Percentiles rank a stretch among this genome's conserved stretches.
Conservation (phyloP, 2,329 filamentous ascomycete species). For the Pseudonectria foliicola region DNA sequence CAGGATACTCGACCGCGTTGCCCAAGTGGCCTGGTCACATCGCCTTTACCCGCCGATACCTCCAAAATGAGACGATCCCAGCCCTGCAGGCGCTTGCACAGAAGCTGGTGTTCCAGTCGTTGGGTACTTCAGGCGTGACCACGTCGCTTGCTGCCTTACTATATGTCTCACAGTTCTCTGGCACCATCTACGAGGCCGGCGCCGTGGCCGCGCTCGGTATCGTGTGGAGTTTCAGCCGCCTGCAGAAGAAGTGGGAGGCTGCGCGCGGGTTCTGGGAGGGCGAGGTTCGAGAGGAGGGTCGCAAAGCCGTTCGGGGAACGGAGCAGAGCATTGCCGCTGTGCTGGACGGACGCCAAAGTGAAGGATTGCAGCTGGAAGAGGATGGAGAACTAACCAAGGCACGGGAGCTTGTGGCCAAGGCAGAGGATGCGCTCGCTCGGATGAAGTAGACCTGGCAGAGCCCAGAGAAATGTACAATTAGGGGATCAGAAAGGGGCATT, state of each 20-base stretch:
- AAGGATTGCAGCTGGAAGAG: conserved; percentile 17
- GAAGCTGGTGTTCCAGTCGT: conserved; percentile 65
- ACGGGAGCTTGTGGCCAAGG: conserved; percentile 40
- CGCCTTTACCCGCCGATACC: conserved; percentile 57
- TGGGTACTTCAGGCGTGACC: conserved; percentile 62
- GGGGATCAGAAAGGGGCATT: conserved; percentile 3
- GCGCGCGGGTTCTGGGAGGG: conserved; percentile 56
- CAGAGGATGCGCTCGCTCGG: conserved; percentile 40
- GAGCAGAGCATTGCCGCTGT: conserved; percentile 46
- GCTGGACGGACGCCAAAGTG: conserved; percentile 28
- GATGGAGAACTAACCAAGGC: conserved; percentile 32
- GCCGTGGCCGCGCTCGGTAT: conserved; percentile 55
- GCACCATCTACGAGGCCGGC: conserved; percentile 52
- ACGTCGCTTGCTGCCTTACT: conserved; percentile 47
- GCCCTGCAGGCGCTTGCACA: conserved; percentile 67
- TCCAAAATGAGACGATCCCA: conserved; percentile 60
- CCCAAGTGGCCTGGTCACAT: conserved; percentile 70
- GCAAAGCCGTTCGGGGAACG: conserved; percentile 52
- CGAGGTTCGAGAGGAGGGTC: conserved; percentile 59
- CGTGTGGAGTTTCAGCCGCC: conserved; percentile 49
- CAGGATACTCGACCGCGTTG: conserved; percentile 9
- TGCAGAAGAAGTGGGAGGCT: conserved; percentile 58
- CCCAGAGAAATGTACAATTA: conserved; percentile 16
- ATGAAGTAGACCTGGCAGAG: conserved; percentile 32
- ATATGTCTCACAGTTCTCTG: conserved; percentile 49